Evolutionary conservation across 2,329 filamentous ascomycete species (phyloP).

Genomic region (Intubia oerlemansii): DNA sequence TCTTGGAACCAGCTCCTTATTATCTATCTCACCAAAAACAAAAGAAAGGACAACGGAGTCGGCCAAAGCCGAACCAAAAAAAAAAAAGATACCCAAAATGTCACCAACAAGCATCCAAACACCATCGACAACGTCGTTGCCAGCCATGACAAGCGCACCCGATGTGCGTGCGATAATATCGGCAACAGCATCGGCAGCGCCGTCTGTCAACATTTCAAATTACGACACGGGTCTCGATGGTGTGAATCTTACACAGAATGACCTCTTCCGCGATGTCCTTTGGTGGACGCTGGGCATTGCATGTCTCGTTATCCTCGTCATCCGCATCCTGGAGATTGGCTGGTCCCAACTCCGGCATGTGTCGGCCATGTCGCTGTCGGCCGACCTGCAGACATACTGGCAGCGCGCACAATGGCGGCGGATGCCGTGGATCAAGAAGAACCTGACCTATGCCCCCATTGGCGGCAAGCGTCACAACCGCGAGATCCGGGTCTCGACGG

Average conservation of each 20-base stretch:
- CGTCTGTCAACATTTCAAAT: conserved; percentile 21
- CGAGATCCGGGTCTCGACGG: conserved; percentile 22
- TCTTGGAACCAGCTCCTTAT: too few relatives aligned
- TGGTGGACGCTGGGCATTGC: conserved; percentile 40
- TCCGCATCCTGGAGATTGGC: conserved; percentile 30
- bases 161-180: conserved; percentile 9
- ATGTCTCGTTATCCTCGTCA: conserved; percentile 27
- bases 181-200: conserved; percentile 12
- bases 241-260: conserved; percentile 36
- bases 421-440: conserved; percentile 40
- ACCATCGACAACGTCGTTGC: too few relatives aligned
- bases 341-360: conserved; percentile 37
- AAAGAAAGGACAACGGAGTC: too few relatives aligned
- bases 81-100: too few relatives aligned
- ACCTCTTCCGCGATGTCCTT: conserved; percentile 31
- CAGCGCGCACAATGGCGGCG: conserved; percentile 32
- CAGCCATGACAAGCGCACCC: conserved; percentile 6
- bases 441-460: conserved; percentile 41
- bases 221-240: conserved; percentile 35
- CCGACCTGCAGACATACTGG: conserved; percentile 36
- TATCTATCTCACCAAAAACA: too few relatives aligned
- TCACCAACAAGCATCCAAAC: too few relatives aligned
- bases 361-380: conserved; percentile 31
- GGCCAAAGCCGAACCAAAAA: too few relatives aligned
- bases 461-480: conserved; percentile 43